Percentiles rank a stretch among this genome's conserved stretches.
Conservation (phyloP, 441 rosid genomes). For the Capsella rubella region DNA sequence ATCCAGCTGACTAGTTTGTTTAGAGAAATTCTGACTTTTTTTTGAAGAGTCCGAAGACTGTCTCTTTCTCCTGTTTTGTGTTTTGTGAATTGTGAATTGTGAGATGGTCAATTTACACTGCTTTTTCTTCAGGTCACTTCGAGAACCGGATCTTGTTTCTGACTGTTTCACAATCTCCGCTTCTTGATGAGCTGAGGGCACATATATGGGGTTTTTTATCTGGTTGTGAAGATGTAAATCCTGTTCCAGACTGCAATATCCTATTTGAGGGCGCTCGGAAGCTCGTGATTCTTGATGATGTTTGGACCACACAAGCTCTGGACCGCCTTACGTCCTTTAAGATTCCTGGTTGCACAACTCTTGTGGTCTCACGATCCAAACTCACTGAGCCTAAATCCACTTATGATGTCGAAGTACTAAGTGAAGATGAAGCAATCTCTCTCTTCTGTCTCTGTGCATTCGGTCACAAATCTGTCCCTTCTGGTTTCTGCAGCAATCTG, state of each 20-base stretch:
- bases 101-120: background rate
- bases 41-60: too few species aligned
- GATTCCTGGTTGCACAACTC: conserved; percentile 63
- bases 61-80: too few species aligned
- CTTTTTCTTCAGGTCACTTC: conserved; percentile 57
- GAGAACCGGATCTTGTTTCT: conserved; percentile 61
- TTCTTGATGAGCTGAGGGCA: conserved; percentile 53
- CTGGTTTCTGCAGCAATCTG: conserved; percentile 50
- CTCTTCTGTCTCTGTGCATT: conserved; percentile 80
- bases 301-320: conserved; percentile 67
- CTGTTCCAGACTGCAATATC: conserved; percentile 46
- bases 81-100: too few species aligned
- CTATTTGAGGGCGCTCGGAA: conserved; percentile 41
- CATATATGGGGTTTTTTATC: conserved; percentile 52
- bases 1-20: too few species aligned
- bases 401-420: conserved; percentile 66
- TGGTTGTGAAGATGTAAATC: conserved; percentile 46
- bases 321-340: conserved; percentile 57
- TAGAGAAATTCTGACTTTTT: too few species aligned
- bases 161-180: conserved; percentile 86
- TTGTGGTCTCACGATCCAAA: conserved; percentile 73
- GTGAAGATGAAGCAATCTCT: conserved; percentile 62
- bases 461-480: conserved; percentile 62
- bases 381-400: conserved; percentile 49
- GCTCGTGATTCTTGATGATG: conserved; percentile 83